These are phyloP conservation scores for Aspergillus sclerotiicarbonarius DNA, from an alignment of 495 filamentous ascomycete genomes.

Conservation along the genomic window DNA sequence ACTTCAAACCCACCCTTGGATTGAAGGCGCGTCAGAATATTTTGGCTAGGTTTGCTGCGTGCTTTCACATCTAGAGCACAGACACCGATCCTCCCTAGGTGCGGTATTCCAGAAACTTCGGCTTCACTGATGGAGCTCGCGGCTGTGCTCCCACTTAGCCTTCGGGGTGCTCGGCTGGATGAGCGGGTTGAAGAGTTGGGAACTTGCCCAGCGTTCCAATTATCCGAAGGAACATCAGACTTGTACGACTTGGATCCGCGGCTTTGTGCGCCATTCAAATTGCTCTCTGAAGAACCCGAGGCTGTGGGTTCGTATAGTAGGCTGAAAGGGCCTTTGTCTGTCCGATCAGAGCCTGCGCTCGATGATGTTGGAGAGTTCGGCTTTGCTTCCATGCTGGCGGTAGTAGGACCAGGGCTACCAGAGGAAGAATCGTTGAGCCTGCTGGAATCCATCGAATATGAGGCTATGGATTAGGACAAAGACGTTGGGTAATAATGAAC, in stretches of 20 bases:
- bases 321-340: slow-evolving; percentile 17
- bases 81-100: slow-evolving; percentile 74
- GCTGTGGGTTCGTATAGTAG: slow-evolving; percentile 14
- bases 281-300: slow-evolving; percentile 15
- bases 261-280: slow-evolving; percentile 9
- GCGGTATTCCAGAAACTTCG: slow-evolving; percentile 30
- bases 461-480: background rate
- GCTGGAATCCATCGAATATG: slow-evolving; percentile 5
- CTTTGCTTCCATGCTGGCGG: slow-evolving; percentile 12
- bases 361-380: slow-evolving; percentile 5
- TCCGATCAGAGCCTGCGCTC: slow-evolving; percentile 17
- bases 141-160: slow-evolving; percentile 73
- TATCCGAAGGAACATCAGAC: slow-evolving; percentile 24
- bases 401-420: slow-evolving; percentile 14
- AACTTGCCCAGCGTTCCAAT: slow-evolving; percentile 20
- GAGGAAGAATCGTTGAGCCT: slow-evolving; percentile 39
- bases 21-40: slow-evolving; percentile 89
- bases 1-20: slow-evolving; percentile 92
- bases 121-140: slow-evolving; percentile 60
- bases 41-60: slow-evolving; percentile 90
- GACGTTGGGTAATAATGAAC: background rate
- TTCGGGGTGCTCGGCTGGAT: slow-evolving; percentile 68
- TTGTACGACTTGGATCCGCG: slow-evolving; percentile 19
- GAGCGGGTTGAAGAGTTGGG: slow-evolving; percentile 56
- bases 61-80: slow-evolving; percentile 96